Evolutionary conservation across 176 grass and related monocot genomes (phyloP).

Genomic region (Bromus sterilis): DNA sequence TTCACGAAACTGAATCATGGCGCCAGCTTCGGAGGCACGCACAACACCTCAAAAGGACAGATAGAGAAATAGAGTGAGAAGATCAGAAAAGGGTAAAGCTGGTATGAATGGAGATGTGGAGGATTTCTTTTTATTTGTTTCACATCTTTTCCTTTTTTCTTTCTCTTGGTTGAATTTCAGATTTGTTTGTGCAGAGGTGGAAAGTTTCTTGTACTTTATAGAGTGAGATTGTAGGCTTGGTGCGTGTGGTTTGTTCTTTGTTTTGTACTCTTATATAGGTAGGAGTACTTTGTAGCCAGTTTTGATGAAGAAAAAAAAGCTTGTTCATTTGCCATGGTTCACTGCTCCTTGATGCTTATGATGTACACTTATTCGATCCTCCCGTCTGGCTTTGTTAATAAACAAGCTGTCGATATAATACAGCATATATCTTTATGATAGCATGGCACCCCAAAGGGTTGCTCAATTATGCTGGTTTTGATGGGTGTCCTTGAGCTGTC

Average conservation of each 20-base stretch:
- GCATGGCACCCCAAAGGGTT: not conserved
- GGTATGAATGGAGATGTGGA: constrained; percentile 17
- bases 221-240: constrained; percentile 22
- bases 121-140: not conserved
- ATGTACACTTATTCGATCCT: not conserved
- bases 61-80: not conserved
- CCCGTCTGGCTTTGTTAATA: constrained; percentile 8
- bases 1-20: constrained; percentile 32
- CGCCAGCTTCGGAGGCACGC: constrained; percentile 31
- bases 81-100: not conserved
- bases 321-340: not conserved
- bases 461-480: constrained; percentile 19
- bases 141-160: not conserved
- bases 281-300: not conserved
- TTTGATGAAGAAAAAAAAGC: constrained; percentile 21
- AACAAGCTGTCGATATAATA: not conserved
- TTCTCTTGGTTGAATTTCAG: not conserved
- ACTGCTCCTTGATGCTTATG: not conserved
- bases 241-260: constrained; percentile 1
- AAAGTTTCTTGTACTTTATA: not conserved
- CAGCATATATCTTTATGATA: not conserved
- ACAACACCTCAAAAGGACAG: not conserved
- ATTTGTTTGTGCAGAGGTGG: constrained; percentile 3
- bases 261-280: too few relatives aligned
- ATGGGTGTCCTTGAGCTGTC: constrained; percentile 1